phyloP scores from a whole-genome alignment of 805 yeast genomes.

The Blastobotrys attinorum region DNA sequence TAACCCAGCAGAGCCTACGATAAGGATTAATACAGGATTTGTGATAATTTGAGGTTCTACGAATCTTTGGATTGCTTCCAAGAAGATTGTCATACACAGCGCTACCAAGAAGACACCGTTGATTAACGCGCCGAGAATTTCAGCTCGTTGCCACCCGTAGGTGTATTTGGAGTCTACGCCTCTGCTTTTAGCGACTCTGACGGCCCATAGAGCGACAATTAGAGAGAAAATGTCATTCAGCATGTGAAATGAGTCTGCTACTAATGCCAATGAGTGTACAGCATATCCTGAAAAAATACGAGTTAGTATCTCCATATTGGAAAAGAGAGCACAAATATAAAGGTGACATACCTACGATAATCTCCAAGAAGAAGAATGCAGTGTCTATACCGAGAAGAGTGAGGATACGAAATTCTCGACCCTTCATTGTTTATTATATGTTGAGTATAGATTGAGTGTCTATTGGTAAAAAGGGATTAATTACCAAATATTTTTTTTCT shows the following conservation, averaged over 20 bases:
- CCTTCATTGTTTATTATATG: slow-evolving; percentile 21
- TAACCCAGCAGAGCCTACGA: slow-evolving; percentile 80
- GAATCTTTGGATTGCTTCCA: slow-evolving; percentile 89
- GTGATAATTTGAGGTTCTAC: slow-evolving; percentile 70
- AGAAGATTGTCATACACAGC: slow-evolving; percentile 80
- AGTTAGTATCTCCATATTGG: slow-evolving; percentile 13
- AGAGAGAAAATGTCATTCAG: slow-evolving; percentile 87
- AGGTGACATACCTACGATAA: slow-evolving; percentile 53
- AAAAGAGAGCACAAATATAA: background rate
- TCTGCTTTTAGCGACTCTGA: slow-evolving; percentile 71
- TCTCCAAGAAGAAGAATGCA: slow-evolving; percentile 75
- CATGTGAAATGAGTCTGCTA: slow-evolving; percentile 98
- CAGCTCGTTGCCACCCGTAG: slow-evolving; percentile 98
- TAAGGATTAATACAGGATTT: slow-evolving; percentile 73
- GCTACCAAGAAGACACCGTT: slow-evolving; percentile 92
- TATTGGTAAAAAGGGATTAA: too few species aligned
- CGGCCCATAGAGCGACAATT: slow-evolving; percentile 93
- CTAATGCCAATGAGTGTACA: slow-evolving; percentile 87
- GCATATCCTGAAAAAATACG: too few species aligned
- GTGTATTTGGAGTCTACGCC: slow-evolving; percentile 85
- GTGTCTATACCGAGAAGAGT: slow-evolving; percentile 71
- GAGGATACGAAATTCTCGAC: slow-evolving; percentile 65
- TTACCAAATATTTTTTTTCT: too few species aligned
- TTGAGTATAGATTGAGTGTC: background rate
- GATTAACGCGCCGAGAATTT: slow-evolving; percentile 87